These are phyloP conservation scores for Boletus pseudopeckii DNA, from an alignment of 768 basidiomycete genomes.

Conservation along the genomic window DNA sequence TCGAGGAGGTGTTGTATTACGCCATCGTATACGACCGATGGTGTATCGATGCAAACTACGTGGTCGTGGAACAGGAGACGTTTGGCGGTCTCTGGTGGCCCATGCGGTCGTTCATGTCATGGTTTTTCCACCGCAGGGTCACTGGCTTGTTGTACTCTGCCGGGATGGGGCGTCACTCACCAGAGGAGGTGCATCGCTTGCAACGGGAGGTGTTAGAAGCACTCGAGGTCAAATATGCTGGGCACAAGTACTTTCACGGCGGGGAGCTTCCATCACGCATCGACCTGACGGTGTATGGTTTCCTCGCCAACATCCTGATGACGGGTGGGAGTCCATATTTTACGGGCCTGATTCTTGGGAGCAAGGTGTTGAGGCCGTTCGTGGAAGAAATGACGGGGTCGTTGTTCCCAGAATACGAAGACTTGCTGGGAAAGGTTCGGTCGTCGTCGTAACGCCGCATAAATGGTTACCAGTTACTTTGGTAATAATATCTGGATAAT, in stretches of 20 bases:
- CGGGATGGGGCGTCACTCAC: slow-evolving; percentile 33
- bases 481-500: not conserved
- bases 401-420: slow-evolving; percentile 29
- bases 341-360: slow-evolving; percentile 19
- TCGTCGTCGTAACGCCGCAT: not conserved
- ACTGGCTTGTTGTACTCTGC: slow-evolving; percentile 13
- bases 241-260: slow-evolving; percentile 26
- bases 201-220: slow-evolving; percentile 31
- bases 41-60: slow-evolving; percentile 28
- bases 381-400: slow-evolving; percentile 22
- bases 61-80: slow-evolving; percentile 6
- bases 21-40: slow-evolving; percentile 32
- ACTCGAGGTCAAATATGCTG: slow-evolving; percentile 27
- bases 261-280: slow-evolving; percentile 26
- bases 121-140: slow-evolving; percentile 22
- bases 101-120: slow-evolving; percentile 21
- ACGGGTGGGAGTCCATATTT: slow-evolving; percentile 27
- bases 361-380: slow-evolving; percentile 17
- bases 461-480: not conserved
- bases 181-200: slow-evolving; percentile 30
- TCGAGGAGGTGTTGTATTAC: slow-evolving; percentile 31
- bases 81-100: slow-evolving; percentile 17
- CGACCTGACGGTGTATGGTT: slow-evolving; percentile 29
- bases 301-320: slow-evolving; percentile 30
- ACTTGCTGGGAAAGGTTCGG: slow-evolving; percentile 11